Evolutionary conservation across 345 rosid species (phyloP).

Genomic region (Eucalyptus brandiana): DNA sequence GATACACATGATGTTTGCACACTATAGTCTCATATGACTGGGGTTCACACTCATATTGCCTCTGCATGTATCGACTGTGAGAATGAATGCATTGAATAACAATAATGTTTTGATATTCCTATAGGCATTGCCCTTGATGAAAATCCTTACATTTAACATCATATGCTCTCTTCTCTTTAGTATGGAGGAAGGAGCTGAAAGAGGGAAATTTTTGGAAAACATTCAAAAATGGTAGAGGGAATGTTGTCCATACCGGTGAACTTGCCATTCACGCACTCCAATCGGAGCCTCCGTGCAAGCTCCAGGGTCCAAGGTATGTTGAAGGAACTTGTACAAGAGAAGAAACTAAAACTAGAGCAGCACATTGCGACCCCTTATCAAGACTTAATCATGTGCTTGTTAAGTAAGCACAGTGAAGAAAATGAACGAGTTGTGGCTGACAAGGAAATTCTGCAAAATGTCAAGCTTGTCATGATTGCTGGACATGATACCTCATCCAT

Average conservation of each 20-base stretch:
- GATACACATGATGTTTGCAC: neutral
- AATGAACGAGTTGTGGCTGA: slow-evolving; percentile 9
- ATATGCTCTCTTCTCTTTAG: slow-evolving; percentile 34
- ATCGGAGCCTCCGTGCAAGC: slow-evolving; percentile 24
- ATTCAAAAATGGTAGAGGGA: slow-evolving; percentile 28
- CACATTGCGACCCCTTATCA: slow-evolving; percentile 3
- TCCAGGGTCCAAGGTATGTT: slow-evolving; percentile 5
- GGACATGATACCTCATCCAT: slow-evolving; percentile 43
- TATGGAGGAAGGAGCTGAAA: slow-evolving; percentile 11
- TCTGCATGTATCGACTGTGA: neutral
- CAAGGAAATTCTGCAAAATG: slow-evolving; percentile 35
- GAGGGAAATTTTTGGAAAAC: slow-evolving; percentile 7
- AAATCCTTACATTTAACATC: slow-evolving; percentile 39
- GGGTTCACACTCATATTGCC: neutral
- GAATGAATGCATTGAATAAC: no score
- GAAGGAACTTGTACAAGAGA: slow-evolving; percentile 8
- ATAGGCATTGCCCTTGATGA: slow-evolving; percentile 44
- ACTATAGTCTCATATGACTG: neutral
- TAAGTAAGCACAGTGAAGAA: slow-evolving; percentile 6
- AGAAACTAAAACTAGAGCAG: slow-evolving; percentile 14
- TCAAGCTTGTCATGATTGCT: slow-evolving; percentile 36
- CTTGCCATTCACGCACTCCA: slow-evolving; percentile 39
- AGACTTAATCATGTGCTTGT: slow-evolving; percentile 32
- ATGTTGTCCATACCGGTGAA: slow-evolving; percentile 35
- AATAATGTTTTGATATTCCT: neutral